Percentiles rank a stretch among this genome's conserved stretches.
phyloP scores from a whole-genome alignment of 495 filamentous ascomycete species.

The Penicillium dipodomyicola region DNA sequence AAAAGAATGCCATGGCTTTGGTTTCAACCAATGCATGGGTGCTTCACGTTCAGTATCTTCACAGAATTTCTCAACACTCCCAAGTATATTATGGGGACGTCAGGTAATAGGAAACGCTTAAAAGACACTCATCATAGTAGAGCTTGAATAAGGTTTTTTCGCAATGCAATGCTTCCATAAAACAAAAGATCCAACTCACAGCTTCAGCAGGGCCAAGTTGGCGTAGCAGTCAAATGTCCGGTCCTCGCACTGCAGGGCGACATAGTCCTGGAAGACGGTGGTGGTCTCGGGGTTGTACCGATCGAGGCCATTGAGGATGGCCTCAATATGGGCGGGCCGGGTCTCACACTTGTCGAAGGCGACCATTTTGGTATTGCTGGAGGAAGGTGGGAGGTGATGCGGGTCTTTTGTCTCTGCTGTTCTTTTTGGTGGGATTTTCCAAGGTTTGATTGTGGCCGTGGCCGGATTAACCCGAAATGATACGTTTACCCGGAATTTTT shows the following conservation, averaged over 20 bases:
- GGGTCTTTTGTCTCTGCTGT: slow-evolving; percentile 28
- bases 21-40: slow-evolving; percentile 10
- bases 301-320: slow-evolving; percentile 90
- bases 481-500: slow-evolving; percentile 25
- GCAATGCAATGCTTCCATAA: neutral
- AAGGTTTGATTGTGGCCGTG: slow-evolving; percentile 36
- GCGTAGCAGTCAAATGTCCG: slow-evolving; percentile 93
- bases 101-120: slow-evolving; percentile 99
- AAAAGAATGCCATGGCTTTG: neutral
- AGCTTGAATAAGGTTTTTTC: neutral
- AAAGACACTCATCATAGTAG: slow-evolving; percentile 4
- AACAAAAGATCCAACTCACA: slow-evolving; percentile 64
- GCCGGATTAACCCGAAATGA: slow-evolving; percentile 21
- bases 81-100: slow-evolving; percentile 38
- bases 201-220: slow-evolving; percentile 91
- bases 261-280: slow-evolving; percentile 89
- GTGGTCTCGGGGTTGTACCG: slow-evolving; percentile 98
- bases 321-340: slow-evolving; percentile 84
- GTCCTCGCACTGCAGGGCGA: slow-evolving; percentile 91
- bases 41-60: slow-evolving; percentile 32
- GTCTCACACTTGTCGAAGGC: slow-evolving; percentile 57
- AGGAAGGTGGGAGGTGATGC: slow-evolving; percentile 26
- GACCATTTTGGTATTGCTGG: slow-evolving; percentile 42
- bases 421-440: slow-evolving; percentile 42
- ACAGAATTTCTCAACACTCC: slow-evolving; percentile 35